Evolutionary conservation across 1,284 basidiomycete species (phyloP), one percentile per base, ranked within the genome.

Genomic region (Boletellus deceptivus): DNA sequence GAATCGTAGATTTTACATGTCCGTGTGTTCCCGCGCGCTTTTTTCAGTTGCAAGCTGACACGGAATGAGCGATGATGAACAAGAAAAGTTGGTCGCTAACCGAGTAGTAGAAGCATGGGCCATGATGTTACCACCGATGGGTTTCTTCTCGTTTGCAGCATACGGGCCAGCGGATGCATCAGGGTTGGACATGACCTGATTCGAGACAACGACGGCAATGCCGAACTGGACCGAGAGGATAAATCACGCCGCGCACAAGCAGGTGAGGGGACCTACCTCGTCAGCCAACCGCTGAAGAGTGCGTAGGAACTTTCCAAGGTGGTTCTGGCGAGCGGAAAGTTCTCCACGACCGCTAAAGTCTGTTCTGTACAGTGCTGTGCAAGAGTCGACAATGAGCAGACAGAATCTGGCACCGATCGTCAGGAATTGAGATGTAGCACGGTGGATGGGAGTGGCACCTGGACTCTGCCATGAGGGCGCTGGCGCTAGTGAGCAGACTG

Each of bases 1-100:
- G 94, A 98, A 73, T 99, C 97, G 56, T 97, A 96, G 57, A 99
- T 96, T 72, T 95, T 96, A 73, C 94, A 97, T 43, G 93, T 88
- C 58, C 97, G 89, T 46, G 92, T 95, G 54, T 91, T 89, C 9
- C 91, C 97, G 35, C 96, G 83, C 27, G 89, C 90, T 69, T 99
- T 99, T 72, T 92, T 91, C 48, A 99, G 78, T 67, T 95, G 93
- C 27, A 99, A 70, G 33, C 91, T 92, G 59, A 41, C 36, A 24
- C 29, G 44, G 53, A 48, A 46, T 55, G 47, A 60, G 51, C 51
- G 47, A 51, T 29, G 45, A 40, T 17, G 20, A 46, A 31, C 22
- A 41, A 50, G 11, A 24, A 49, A 43, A 35, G 39, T 33, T 25
- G 43, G 20, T 7, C 17, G 57, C 73, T 48, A 60, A 91, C 83